Evolutionary conservation across 2,329 filamentous ascomycete species (phyloP).

Genomic region (Colletotrichum graminicola): DNA sequence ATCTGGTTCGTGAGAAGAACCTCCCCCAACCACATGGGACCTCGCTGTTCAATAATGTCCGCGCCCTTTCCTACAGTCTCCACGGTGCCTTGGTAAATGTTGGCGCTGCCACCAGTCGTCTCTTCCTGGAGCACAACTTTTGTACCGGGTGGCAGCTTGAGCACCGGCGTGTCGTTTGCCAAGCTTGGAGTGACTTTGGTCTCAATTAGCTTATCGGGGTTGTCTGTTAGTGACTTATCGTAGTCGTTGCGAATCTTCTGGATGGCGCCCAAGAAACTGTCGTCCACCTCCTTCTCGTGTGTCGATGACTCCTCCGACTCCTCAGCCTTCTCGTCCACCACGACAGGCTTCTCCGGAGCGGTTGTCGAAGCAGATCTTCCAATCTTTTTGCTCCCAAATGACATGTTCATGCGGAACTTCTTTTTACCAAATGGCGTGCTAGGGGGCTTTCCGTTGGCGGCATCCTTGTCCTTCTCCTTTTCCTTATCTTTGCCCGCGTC

Average conservation of each 20-base stretch:
- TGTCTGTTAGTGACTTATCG: constrained; percentile 73
- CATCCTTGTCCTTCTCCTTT: constrained; percentile 60
- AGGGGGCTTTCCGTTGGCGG: constrained; percentile 67
- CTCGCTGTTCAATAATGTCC: constrained; percentile 86
- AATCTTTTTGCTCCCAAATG: constrained; percentile 87
- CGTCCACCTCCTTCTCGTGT: constrained; percentile 80
- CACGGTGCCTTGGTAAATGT: constrained; percentile 92
- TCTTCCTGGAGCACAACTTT: constrained; percentile 79
- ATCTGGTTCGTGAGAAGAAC: constrained; percentile 85
- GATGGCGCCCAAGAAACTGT: constrained; percentile 79
- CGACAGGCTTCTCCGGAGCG: constrained; percentile 77
- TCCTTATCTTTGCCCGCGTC: constrained; percentile 62
- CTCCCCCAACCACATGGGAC: constrained; percentile 93
- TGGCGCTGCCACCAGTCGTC: constrained; percentile 77
- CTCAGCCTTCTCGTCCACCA: constrained; percentile 81
- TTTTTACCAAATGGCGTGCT: constrained; percentile 83
- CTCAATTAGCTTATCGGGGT: constrained; percentile 67
- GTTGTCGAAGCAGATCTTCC: constrained; percentile 75
- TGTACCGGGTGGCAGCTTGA: constrained; percentile 77
- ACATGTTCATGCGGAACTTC: constrained; percentile 78
- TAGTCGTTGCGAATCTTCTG: constrained; percentile 81
- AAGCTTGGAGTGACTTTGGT: constrained; percentile 76
- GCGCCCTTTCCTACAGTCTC: constrained; percentile 80
- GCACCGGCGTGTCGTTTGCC: constrained; percentile 79
- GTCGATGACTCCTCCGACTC: constrained; percentile 73